Evolutionary conservation across 192 early-diverging fungal species (phyloP).

Genomic region (Entomortierella lignicola): DNA sequence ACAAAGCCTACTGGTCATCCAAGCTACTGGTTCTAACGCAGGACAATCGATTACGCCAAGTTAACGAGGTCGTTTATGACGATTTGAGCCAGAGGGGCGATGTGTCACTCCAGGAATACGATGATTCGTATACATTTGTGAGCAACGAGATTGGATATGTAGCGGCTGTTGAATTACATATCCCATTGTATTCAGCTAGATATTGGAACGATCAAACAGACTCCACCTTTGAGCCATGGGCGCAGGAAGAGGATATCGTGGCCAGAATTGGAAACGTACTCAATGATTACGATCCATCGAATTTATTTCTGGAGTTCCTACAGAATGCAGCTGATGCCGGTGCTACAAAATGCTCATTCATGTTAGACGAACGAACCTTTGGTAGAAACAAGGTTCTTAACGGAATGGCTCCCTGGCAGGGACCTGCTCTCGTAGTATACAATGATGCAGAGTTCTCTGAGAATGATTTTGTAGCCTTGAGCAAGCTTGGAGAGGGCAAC

Average conservation of each 20-base stretch:
- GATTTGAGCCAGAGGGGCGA: not conserved
- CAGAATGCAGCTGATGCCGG: conserved; percentile 58
- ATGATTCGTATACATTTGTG: conserved; percentile 4
- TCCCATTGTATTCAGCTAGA: conserved; percentile 15
- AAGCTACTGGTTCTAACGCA: conserved; percentile 9
- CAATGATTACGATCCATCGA: conserved; percentile 36
- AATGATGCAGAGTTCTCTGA: conserved; percentile 39
- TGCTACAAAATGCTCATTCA: conserved; percentile 31
- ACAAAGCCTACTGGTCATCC: not conserved
- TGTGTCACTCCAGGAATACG: not conserved
- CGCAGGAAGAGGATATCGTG: conserved; percentile 21
- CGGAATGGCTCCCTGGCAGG: conserved; percentile 47
- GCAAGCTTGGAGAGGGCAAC: conserved; percentile 24
- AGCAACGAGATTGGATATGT: conserved; percentile 1
- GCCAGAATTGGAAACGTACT: conserved; percentile 37
- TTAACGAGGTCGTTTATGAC: conserved; percentile 27
- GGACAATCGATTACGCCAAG: not conserved
- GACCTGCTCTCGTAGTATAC: conserved; percentile 45
- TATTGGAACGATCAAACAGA: conserved; percentile 15
- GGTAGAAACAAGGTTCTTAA: conserved; percentile 7
- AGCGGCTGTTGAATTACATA: conserved; percentile 4
- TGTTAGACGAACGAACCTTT: conserved; percentile 18
- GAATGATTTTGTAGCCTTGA: conserved; percentile 21
- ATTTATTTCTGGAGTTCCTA: conserved; percentile 44
- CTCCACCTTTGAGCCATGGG: conserved; percentile 10